These are phyloP conservation scores for Auriculariales sp. DNA, from an alignment of 768 basidiomycete species.

Conservation along the genomic window DNA sequence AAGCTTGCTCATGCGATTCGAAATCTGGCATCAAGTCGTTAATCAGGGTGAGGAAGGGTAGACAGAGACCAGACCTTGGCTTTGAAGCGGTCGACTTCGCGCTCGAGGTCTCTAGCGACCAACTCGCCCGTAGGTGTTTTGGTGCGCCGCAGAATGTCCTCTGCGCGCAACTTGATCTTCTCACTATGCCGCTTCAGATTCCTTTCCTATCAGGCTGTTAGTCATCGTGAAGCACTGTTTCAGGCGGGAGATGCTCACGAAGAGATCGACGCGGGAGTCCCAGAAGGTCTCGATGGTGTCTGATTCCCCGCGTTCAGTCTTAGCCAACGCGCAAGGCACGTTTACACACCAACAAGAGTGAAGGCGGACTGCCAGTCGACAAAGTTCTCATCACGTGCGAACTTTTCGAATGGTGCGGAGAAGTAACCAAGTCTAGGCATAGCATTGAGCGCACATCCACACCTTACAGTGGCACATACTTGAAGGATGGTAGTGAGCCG, in stretches of 20 bases:
- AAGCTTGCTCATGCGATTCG: constrained; percentile 64
- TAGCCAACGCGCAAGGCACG: neutral
- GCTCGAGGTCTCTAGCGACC: constrained; percentile 65
- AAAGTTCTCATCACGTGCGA: constrained; percentile 53
- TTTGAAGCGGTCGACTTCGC: constrained; percentile 76
- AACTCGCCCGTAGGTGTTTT: constrained; percentile 52
- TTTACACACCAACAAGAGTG: constrained; percentile 60
- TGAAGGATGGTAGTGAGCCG: neutral
- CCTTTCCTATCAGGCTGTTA: constrained; percentile 28
- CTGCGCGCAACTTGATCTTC: constrained; percentile 66
- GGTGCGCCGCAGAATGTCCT: constrained; percentile 45
- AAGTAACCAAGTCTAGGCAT: constrained; percentile 31
- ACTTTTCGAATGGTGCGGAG: constrained; percentile 56
- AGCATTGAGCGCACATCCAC: neutral
- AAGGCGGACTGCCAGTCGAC: constrained; percentile 69
- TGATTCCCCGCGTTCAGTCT: constrained; percentile 16
- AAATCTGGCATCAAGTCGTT: constrained; percentile 35
- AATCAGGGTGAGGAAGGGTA: neutral
- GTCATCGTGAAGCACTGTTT: constrained; percentile 45
- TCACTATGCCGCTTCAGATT: constrained; percentile 79
- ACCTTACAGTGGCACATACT: neutral
- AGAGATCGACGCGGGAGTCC: constrained; percentile 52
- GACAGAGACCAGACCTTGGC: constrained; percentile 43
- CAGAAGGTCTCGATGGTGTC: constrained; percentile 94
- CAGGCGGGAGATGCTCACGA: constrained; percentile 4